Evolutionary conservation across 495 filamentous ascomycete species (phyloP).

Genomic region (Tuber melanosporum): DNA sequence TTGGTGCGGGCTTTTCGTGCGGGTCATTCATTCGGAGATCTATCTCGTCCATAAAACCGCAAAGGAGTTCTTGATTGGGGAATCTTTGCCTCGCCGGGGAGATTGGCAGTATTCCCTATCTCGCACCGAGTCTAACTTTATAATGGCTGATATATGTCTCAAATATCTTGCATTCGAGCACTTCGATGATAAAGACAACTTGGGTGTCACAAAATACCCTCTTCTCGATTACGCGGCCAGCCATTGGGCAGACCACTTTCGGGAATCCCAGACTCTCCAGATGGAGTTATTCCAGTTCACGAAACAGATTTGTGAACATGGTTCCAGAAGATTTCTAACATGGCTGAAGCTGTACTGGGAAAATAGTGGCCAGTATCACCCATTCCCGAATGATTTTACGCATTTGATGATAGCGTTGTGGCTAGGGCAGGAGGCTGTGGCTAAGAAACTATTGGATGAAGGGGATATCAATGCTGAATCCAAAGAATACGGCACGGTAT

Average conservation of each 20-base stretch:
- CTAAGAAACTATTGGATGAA: no score
- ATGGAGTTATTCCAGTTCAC: background rate
- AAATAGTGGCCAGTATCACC: no score
- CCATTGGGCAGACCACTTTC: constrained; percentile 1
- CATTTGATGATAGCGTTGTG: no score
- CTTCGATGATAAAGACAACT: constrained; percentile 2
- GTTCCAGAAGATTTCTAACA: constrained; percentile 6
- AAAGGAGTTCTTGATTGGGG: constrained; percentile 15
- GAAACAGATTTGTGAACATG: background rate
- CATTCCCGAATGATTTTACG: no score
- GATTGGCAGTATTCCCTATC: constrained; percentile 10
- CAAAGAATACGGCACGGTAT: no score
- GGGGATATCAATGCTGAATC: no score
- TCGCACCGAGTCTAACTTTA: constrained; percentile 13
- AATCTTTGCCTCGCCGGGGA: background rate
- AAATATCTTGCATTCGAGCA: constrained; percentile 8
- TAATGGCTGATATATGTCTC: constrained; percentile 14
- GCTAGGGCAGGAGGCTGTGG: no score
- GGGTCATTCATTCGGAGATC: constrained; percentile 43
- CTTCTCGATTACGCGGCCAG: no score
- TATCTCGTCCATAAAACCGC: constrained; percentile 34
- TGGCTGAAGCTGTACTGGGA: constrained; percentile 18
- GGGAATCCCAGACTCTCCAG: background rate
- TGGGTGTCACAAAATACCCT: no score
- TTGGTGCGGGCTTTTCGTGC: constrained; percentile 46